These are phyloP conservation scores for Pseudogymnoascus sp. DNA, from an alignment of 2,329 filamentous ascomycete genomes.

Conservation along the genomic window DNA sequence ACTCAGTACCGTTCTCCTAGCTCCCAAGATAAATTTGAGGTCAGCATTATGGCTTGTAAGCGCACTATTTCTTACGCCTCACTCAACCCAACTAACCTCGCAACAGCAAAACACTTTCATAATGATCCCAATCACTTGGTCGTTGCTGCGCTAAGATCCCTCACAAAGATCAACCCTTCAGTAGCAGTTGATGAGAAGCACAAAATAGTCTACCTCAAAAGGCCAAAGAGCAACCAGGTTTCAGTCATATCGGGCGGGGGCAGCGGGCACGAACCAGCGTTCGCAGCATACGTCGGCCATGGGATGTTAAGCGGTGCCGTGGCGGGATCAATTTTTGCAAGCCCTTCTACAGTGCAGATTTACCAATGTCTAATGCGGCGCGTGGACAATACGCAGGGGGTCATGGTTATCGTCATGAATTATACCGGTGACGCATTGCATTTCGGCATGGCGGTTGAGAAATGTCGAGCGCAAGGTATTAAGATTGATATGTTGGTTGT, in stretches of 20 bases:
- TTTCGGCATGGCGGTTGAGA: constrained; percentile 34
- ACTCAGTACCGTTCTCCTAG: too few species aligned
- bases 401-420: constrained; percentile 34
- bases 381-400: constrained; percentile 21
- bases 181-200: too few species aligned
- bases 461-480: constrained; percentile 25
- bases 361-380: constrained; percentile 32
- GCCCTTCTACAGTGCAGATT: constrained; percentile 35
- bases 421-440: constrained; percentile 38
- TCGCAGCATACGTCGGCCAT: constrained; percentile 35
- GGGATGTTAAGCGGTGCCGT: constrained; percentile 35
- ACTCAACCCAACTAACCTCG: too few species aligned
- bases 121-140: too few species aligned
- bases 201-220: too few species aligned
- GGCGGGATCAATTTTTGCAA: constrained; percentile 35
- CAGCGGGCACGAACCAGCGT: constrained; percentile 33
- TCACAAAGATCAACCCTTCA: too few species aligned
- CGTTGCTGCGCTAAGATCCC: too few species aligned
- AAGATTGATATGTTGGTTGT: constrained; percentile 21
- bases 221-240: too few species aligned
- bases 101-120: too few species aligned
- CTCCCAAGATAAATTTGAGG: too few species aligned
- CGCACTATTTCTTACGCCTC: too few species aligned
- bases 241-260: constrained; percentile 16
- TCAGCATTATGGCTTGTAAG: too few species aligned